Conservation (phyloP, 2,329 filamentous ascomycete genomes). For the Rutstroemia sp. region DNA sequence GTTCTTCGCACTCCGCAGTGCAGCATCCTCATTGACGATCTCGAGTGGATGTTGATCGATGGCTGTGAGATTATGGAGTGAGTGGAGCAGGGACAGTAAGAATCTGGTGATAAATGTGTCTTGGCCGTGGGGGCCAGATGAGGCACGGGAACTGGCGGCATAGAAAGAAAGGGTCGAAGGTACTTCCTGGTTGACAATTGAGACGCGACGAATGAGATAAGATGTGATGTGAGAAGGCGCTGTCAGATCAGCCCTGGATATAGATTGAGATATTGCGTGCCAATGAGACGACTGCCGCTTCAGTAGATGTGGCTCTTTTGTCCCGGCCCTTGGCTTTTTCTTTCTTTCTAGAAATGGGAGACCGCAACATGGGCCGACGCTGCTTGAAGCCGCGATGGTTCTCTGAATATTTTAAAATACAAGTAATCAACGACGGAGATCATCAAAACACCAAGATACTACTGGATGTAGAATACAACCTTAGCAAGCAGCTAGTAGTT, state of each 20-base stretch:
- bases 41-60: too few relatives aligned
- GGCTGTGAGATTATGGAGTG: not conserved
- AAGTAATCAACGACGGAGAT: too few relatives aligned
- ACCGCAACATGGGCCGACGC: too few relatives aligned
- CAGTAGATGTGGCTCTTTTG: not conserved
- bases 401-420: too few relatives aligned
- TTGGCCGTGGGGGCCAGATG: not conserved
- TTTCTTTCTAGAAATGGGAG: too few relatives aligned
- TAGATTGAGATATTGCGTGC: not conserved
- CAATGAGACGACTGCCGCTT: conserved; percentile 1
- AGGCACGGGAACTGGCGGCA: not conserved
- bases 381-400: too few relatives aligned
- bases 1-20: not conserved
- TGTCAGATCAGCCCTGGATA: not conserved
- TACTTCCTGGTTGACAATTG: not conserved
- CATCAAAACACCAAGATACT: too few relatives aligned
- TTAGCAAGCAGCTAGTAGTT: not conserved
- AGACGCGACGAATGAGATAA: not conserved
- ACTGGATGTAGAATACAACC: not conserved
- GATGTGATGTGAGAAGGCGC: conserved; percentile 2
- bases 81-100: not conserved
- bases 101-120: not conserved
- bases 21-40: too few relatives aligned
- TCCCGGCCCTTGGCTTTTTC: too few relatives aligned
- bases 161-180: not conserved